A percentile compares a stretch with the other conserved stretches of the same genome.
These are phyloP conservation scores for Amphirosellinia nigrospora DNA, from an alignment of 495 filamentous ascomycete genomes.

Conservation along the genomic window DNA sequence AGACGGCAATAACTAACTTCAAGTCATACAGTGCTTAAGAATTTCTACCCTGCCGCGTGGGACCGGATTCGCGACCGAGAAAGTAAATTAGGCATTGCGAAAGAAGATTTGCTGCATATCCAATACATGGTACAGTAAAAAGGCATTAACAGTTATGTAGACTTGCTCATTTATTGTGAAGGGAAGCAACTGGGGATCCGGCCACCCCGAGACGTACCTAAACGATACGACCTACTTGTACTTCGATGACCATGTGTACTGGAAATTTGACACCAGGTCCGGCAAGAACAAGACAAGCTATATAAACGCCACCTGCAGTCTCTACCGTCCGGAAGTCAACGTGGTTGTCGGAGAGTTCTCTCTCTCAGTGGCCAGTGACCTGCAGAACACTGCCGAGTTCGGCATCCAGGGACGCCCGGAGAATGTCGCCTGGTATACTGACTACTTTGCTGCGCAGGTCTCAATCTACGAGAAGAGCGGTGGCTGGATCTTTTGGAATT, in stretches of 20 bases:
- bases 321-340: constrained; percentile 36
- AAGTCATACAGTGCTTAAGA: background rate
- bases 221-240: constrained; percentile 20
- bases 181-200: constrained; percentile 38
- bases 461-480: constrained; percentile 58
- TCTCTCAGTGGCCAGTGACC: constrained; percentile 47
- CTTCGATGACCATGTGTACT: constrained; percentile 34
- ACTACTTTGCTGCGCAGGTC: constrained; percentile 65
- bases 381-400: constrained; percentile 49
- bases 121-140: constrained; percentile 26
- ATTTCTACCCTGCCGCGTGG: constrained; percentile 23
- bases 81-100: constrained; percentile 12
- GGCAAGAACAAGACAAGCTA: constrained; percentile 42
- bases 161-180: background rate
- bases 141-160: background rate
- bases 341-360: constrained; percentile 59
- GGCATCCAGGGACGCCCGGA: constrained; percentile 44
- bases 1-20: background rate
- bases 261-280: constrained; percentile 10
- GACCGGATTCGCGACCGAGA: constrained; percentile 28
- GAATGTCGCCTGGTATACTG: constrained; percentile 56
- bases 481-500: constrained; percentile 65
- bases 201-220: constrained; percentile 26
- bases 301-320: constrained; percentile 53
- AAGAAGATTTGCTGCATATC: constrained; percentile 27